Evolutionary conservation across 2,329 filamentous ascomycete species (phyloP).

Genomic region (Dactylonectria macrodidyma): DNA sequence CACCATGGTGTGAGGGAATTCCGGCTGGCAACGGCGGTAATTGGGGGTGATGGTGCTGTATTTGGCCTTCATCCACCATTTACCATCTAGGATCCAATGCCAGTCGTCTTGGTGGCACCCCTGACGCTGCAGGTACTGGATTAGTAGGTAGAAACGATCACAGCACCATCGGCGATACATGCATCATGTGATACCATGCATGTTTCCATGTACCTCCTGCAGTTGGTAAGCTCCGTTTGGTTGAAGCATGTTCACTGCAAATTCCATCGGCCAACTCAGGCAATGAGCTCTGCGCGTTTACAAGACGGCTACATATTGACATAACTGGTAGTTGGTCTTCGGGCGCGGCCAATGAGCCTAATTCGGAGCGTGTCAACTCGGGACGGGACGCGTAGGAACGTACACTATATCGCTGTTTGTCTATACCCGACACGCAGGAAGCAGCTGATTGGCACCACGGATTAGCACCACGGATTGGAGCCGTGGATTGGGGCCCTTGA

Average conservation of each 20-base stretch:
- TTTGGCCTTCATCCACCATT: constrained; percentile 6
- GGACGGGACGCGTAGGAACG: constrained; percentile 25
- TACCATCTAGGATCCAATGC: constrained; percentile 9
- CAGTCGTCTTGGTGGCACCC: constrained; percentile 1
- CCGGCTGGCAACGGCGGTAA: not conserved
- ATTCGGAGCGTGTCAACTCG: constrained; percentile 9
- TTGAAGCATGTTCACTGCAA: not conserved
- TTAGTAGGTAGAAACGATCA: constrained; percentile 20
- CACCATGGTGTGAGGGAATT: constrained; percentile 27
- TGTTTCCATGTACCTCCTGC: not conserved
- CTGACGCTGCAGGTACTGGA: constrained; percentile 29
- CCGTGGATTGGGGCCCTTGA: not conserved
- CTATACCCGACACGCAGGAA: not conserved
- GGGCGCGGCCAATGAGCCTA: not conserved
- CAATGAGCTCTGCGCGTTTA: not conserved
- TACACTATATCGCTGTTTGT: not conserved
- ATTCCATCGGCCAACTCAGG: not conserved
- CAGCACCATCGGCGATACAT: constrained; percentile 2
- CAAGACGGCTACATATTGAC: not conserved
- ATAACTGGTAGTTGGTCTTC: not conserved
- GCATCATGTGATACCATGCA: constrained; percentile 8
- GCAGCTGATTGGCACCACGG: too few species aligned
- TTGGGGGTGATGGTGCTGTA: constrained; percentile 5
- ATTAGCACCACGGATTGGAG: not conserved
- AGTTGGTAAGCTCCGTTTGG: not conserved